Percentiles rank a stretch among this genome's conserved stretches.
These are phyloP conservation scores for Pilasporangium apinafurcum DNA, from an alignment of 352 stramenopile genomes.

Conservation along the genomic window DNA sequence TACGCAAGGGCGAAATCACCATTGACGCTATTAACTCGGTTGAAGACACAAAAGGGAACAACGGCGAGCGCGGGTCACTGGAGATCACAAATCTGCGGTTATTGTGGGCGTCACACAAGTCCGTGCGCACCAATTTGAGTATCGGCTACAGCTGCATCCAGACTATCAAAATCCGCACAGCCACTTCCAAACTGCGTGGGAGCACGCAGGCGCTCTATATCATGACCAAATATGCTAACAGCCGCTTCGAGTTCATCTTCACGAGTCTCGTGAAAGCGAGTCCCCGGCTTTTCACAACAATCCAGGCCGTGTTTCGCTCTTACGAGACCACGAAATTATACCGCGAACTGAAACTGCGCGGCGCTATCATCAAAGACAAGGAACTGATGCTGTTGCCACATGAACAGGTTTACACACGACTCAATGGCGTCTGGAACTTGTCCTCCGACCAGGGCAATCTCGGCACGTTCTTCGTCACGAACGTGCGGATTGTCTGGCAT, in stretches of 20 bases:
- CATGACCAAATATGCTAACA: conserved; percentile 86
- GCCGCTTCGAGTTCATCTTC: conserved; percentile 93
- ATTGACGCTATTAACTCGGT: conserved; percentile 93
- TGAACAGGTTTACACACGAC: conserved; percentile 86
- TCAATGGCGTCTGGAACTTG: conserved; percentile 90
- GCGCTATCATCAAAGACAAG: conserved; percentile 89
- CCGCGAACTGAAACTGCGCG: conserved; percentile 89
- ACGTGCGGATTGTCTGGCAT: conserved; percentile 91
- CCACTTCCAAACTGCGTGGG: conserved; percentile 85
- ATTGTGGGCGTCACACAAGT: conserved; percentile 89
- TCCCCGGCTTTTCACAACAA: conserved; percentile 89
- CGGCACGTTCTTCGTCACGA: conserved; percentile 90
- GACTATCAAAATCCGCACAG: conserved; percentile 86
- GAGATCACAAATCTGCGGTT: conserved; percentile 91
- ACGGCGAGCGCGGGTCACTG: conserved; percentile 84
- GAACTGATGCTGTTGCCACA: conserved; percentile 82
- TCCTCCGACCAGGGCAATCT: conserved; percentile 91
- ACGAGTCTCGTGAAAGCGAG: conserved; percentile 90
- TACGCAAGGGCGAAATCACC: conserved; percentile 74
- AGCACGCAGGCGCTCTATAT: conserved; percentile 90
- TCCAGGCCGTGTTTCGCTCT: conserved; percentile 88
- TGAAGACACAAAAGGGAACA: conserved; percentile 94
- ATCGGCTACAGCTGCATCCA: conserved; percentile 83
- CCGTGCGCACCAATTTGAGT: conserved; percentile 77
- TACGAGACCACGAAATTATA: conserved; percentile 93